Base-by-base conservation (phyloP, 495 filamentous ascomycete genomes). In the Chaetomium cochliodes region DNA sequence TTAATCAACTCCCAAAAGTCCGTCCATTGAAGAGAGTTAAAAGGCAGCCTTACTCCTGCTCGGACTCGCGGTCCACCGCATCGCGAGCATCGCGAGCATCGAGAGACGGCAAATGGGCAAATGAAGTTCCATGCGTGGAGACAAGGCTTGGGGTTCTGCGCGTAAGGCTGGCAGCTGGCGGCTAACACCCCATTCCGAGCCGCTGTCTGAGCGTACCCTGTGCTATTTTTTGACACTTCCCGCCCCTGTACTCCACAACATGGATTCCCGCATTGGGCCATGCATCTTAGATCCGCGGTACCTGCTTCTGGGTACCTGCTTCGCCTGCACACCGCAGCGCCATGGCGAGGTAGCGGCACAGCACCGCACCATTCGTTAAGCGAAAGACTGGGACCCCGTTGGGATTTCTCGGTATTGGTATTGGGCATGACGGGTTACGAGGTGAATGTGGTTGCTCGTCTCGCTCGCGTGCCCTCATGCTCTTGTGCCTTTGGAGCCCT, bases 181-280 rank as follows among this genome's bases (percentile, higher is more conserved):
- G 58, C 30, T 56, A 61, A 22, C 26, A 47, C 18, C 20, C 37
- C 9, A 30, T 50, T 23, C 23, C 58, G 57, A 62, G 39, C 62
- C 46, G 58, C 58, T 16, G 20, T 58, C 25, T 55, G 47, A 20
- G 11, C 39, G 33, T 53, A 8, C 37, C 53, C 62, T 60, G 66
- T 67, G 39, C 60, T 63, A 59, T 67, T 72, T 72, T 72, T 68
- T 67, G 67, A 65, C 60, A 58, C 50, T 39, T 62, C 61, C 66
- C 64, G 68, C 69, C 71, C 62, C 60, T 44, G 59, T 41, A 67
- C 65, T 52, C 58, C 65, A 66, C 64, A 50, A 46, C 64, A 49
- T 46, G 13, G 39, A 5, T 59, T 67, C 33, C 65, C 51, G 16
- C 53, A 51, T 62, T 53, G 26, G 51, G 64, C 47, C 20, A 11